phyloP scores from a whole-genome alignment of 805 yeast genomes.

The Cyberlindnera euphorbiae region DNA sequence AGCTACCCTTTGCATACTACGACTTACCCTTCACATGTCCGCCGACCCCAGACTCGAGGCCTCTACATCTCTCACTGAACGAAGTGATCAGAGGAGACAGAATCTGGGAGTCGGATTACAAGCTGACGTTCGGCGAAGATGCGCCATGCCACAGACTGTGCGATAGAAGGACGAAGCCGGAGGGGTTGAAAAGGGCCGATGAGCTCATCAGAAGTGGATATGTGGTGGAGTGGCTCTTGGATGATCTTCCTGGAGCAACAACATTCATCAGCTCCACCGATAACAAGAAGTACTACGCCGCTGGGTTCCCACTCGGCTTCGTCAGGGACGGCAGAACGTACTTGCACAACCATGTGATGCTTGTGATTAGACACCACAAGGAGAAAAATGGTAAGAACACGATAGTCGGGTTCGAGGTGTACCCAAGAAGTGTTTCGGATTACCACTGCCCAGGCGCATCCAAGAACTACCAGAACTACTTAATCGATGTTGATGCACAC shows the following conservation, averaged over 20 bases:
- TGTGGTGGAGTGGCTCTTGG: conserved; percentile 79
- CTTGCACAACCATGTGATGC: conserved; percentile 74
- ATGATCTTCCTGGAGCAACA: conserved; percentile 85
- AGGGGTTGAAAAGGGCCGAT: conserved; percentile 51
- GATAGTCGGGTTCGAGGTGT: conserved; percentile 86
- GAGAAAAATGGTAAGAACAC: conserved; percentile 42
- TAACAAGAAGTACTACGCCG: conserved; percentile 66
- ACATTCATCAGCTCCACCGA: conserved; percentile 60
- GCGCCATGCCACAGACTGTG: conserved; percentile 63
- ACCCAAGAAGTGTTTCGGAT: conserved; percentile 73
- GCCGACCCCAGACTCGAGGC: conserved; percentile 46
- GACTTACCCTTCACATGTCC: conserved; percentile 81
- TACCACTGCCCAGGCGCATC: conserved; percentile 72
- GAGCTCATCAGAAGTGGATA: conserved; percentile 64
- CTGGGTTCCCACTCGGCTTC: conserved; percentile 84
- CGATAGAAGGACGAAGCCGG: conserved; percentile 51
- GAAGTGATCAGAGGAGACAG: conserved; percentile 80
- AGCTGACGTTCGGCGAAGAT: conserved; percentile 60
- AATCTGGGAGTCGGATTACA: conserved; percentile 68
- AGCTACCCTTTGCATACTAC: conserved; percentile 71
- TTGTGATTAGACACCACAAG: conserved; percentile 69
- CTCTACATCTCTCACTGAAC: conserved; percentile 64
- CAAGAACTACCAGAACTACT: conserved; percentile 52
- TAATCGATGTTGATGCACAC: conserved; percentile 40
- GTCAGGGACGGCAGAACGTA: conserved; percentile 55